Evolutionary conservation across 192 early-diverging fungal genomes (phyloP).

Genomic region (Coemansia furcata): DNA sequence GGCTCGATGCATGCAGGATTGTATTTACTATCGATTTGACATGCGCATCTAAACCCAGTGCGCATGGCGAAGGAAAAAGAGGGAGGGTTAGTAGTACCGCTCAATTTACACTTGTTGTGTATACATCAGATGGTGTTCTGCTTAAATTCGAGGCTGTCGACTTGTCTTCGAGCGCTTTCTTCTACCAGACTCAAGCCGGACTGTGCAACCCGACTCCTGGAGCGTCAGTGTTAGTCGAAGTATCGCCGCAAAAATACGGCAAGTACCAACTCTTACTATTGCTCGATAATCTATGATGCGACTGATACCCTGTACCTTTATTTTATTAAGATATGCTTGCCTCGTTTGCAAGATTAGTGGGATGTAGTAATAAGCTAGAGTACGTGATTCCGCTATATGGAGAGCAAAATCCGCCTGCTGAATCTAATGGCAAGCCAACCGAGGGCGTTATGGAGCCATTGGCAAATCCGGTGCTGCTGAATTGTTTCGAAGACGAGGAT

Average conservation of each 20-base stretch:
- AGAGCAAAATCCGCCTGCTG: not conserved
- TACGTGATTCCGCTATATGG: not conserved
- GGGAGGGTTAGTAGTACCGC: not conserved
- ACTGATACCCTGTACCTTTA: not conserved
- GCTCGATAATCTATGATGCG: not conserved
- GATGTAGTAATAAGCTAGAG: constrained; percentile 15
- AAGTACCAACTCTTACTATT: constrained; percentile 7
- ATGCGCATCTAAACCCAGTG: not conserved
- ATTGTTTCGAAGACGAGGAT: not conserved
- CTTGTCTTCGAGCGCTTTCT: not conserved
- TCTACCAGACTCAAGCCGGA: constrained; percentile 26
- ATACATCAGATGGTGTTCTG: constrained; percentile 29
- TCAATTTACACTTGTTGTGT: constrained; percentile 19
- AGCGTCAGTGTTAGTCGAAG: constrained; percentile 23
- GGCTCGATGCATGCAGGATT: constrained; percentile 24
- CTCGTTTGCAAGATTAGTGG: constrained; percentile 11
- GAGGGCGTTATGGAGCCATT: not conserved
- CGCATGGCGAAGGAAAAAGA: not conserved
- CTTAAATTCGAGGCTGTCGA: constrained; percentile 32
- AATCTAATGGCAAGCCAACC: not conserved
- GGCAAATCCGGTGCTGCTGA: not conserved
- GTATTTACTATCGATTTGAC: constrained; percentile 25
- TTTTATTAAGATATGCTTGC: not conserved
- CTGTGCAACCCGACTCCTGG: constrained; percentile 29
- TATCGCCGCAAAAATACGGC: constrained; percentile 31